A percentile compares a stretch with the other conserved stretches of the same genome.
Evolutionary conservation across 148 eudicot genomes (phyloP).

Genomic region (Amaranthus hypochondriacus): DNA sequence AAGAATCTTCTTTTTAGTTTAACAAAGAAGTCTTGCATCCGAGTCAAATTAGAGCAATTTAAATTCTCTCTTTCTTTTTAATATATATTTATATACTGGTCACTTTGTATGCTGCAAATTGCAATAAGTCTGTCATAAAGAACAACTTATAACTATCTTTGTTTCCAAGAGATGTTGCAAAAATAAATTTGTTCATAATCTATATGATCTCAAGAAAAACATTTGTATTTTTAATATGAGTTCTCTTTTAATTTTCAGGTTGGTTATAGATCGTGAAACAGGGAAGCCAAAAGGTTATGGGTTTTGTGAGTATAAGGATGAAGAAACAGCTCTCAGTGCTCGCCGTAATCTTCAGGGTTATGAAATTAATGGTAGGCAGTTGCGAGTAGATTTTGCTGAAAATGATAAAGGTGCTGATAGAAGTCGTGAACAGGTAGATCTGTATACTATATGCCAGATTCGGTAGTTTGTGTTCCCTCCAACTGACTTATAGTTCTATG

Average conservation of each 20-base stretch:
- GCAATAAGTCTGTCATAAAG: background rate
- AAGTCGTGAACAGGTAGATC: constrained; percentile 75
- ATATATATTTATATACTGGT: background rate
- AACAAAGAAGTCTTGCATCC: background rate
- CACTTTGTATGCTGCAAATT: background rate
- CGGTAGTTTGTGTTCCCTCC: background rate
- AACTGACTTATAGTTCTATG: too few relatives aligned
- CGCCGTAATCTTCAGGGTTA: constrained; percentile 98
- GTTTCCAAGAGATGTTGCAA: background rate
- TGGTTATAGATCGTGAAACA: constrained; percentile 95
- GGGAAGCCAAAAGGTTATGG: constrained; percentile 99
- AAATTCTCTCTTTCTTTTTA: background rate
- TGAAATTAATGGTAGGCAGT: constrained; percentile 91
- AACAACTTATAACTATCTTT: background rate
- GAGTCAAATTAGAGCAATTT: background rate
- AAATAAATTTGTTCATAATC: background rate
- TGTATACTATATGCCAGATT: background rate
- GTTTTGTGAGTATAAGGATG: constrained; percentile 96
- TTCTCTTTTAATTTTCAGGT: constrained; percentile 38
- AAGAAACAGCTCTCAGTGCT: constrained; percentile 98
- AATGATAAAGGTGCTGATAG: constrained; percentile 86
- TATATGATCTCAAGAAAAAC: background rate
- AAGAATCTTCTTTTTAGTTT: background rate
- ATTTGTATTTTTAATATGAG: background rate
- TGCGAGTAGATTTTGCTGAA: constrained; percentile 98